These are phyloP conservation scores for Agapanthus africanus DNA, from an alignment of 106 monocot genomes.

Conservation along the genomic window DNA sequence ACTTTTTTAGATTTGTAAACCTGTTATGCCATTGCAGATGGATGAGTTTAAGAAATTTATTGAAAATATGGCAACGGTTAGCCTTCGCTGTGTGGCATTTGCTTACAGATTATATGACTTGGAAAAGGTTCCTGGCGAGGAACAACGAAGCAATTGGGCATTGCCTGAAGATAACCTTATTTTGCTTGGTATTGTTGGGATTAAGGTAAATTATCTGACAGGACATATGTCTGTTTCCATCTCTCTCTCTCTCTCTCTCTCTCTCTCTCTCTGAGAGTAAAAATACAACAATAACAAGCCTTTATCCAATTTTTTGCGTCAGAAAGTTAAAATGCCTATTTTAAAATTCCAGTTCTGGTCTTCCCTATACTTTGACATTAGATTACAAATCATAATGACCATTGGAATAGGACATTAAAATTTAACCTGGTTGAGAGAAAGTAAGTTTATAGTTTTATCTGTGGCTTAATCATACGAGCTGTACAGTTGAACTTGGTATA, in stretches of 20 bases:
- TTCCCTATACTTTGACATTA: neutral
- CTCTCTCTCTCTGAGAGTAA: too few relatives aligned
- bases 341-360: too few relatives aligned
- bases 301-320: too few relatives aligned
- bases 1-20: neutral
- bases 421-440: too few relatives aligned
- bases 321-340: too few relatives aligned
- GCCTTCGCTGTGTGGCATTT: conserved; percentile 87
- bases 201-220: conserved; percentile 74
- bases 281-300: too few relatives aligned
- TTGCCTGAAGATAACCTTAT: conserved; percentile 77
- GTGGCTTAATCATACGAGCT: too few relatives aligned
- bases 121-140: conserved; percentile 56
- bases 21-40: conserved; percentile 28
- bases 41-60: conserved; percentile 68
- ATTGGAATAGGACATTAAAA: neutral
- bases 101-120: conserved; percentile 58
- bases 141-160: conserved; percentile 47
- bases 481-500: too few relatives aligned
- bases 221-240: neutral
- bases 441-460: too few relatives aligned
- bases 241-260: too few relatives aligned
- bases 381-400: too few relatives aligned
- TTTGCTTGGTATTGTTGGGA: conserved; percentile 74
- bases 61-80: conserved; percentile 72